phyloP scores from a whole-genome alignment of 192 early-diverging fungal genomes.

The Phycomyces nitens region DNA sequence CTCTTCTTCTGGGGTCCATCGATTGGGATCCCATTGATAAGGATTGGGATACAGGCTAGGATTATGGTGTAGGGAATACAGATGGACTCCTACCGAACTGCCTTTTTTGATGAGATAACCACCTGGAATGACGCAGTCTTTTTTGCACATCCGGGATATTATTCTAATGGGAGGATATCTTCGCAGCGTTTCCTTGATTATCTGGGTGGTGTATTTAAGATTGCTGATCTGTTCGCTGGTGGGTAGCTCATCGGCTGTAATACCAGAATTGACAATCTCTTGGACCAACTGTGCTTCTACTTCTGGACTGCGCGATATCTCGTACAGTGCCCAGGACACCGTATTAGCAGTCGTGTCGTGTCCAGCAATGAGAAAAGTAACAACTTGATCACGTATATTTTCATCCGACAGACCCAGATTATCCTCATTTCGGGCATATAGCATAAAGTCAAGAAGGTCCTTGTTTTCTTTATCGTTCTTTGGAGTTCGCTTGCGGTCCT shows the following conservation, averaged over 20 bases:
- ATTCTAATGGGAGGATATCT: conserved; percentile 46
- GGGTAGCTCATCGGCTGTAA: conserved; percentile 23
- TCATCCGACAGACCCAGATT: conserved; percentile 34
- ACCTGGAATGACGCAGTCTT: conserved; percentile 44
- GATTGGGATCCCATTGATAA: conserved; percentile 48
- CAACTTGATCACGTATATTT: conserved; percentile 60
- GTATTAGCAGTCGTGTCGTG: conserved; percentile 51
- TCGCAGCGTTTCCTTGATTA: conserved; percentile 58
- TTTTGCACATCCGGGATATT: conserved; percentile 37
- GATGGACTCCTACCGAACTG: conserved; percentile 20
- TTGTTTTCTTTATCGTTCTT: conserved; percentile 27
- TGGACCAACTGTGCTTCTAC: conserved; percentile 38
- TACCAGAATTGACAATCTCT: conserved; percentile 47
- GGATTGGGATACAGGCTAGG: conserved; percentile 43
- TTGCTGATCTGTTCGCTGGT: conserved; percentile 35
- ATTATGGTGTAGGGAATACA: conserved; percentile 43
- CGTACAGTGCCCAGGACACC: conserved; percentile 48
- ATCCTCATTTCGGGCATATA: conserved; percentile 43
- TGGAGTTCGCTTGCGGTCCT: conserved; percentile 38
- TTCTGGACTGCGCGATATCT: conserved; percentile 42
- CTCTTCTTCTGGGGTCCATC: conserved; percentile 50
- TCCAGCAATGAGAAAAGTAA: conserved; percentile 62
- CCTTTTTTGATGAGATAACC: conserved; percentile 36
- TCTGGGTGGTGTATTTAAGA: conserved; percentile 48
- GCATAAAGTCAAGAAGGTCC: conserved; percentile 56